These are phyloP conservation scores for Tulasnella sp. DNA, from an alignment of 768 basidiomycete genomes.

Conservation along the genomic window DNA sequence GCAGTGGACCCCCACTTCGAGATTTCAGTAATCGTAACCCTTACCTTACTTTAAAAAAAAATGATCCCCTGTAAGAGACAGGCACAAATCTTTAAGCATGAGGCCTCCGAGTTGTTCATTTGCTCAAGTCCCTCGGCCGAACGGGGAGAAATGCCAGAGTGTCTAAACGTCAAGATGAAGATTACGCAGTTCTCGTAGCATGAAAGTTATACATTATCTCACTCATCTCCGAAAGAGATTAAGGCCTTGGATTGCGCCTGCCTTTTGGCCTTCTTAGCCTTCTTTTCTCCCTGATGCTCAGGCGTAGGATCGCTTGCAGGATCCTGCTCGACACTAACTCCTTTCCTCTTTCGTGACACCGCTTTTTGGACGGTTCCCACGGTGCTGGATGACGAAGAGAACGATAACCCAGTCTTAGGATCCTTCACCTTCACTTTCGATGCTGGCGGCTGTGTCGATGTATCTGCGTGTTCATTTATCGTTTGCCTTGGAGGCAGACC, in stretches of 20 bases:
- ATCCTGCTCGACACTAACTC: conserved; percentile 16
- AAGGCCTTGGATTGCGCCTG: conserved; percentile 25
- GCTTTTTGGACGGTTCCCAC: conserved; percentile 9
- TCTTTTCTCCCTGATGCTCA: conserved; percentile 27
- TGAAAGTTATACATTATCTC: no score
- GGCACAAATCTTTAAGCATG: no score
- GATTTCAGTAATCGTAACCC: no score
- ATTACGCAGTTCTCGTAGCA: no score
- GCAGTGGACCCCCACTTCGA: no score
- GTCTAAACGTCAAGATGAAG: no score
- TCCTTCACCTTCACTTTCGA: not conserved
- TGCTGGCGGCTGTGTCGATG: not conserved
- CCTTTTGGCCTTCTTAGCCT: conserved; percentile 23
- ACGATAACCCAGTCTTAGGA: conserved; percentile 2
- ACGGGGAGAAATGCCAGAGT: no score
- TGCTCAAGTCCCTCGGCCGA: no score
- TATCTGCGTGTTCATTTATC: not conserved
- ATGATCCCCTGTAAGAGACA: no score
- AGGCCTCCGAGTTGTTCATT: no score
- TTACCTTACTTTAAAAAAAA: no score
- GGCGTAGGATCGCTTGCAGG: conserved; percentile 3
- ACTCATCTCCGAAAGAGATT: conserved; percentile 30
- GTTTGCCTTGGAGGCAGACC: not conserved
- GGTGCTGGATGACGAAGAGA: conserved; percentile 17
- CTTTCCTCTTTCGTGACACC: conserved; percentile 25